These are phyloP conservation scores for Hondaea fermentalgiana DNA, from an alignment of 108 stramenopile species.

Conservation along the genomic window DNA sequence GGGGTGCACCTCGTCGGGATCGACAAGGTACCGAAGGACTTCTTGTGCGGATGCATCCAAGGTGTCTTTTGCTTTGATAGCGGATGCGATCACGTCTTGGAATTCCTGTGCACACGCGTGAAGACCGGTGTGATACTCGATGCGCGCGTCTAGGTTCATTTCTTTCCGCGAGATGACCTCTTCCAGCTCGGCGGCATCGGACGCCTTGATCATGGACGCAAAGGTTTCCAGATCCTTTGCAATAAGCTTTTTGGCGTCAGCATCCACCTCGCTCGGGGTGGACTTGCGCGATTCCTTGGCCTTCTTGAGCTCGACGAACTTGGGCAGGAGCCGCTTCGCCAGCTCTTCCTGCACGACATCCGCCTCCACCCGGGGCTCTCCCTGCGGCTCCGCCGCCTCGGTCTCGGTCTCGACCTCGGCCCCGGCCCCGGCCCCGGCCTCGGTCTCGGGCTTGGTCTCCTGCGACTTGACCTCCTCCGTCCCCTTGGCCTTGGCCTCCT, in stretches of 20 bases:
- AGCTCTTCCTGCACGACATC: not conserved
- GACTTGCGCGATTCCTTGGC: not conserved
- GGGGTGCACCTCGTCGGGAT: not conserved
- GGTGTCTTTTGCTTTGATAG: not conserved
- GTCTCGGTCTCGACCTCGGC: not conserved
- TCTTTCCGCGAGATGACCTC: not conserved
- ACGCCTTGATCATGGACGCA: not conserved
- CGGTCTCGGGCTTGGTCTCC: too few species aligned
- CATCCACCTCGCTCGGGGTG: not conserved
- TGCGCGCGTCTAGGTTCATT: not conserved
- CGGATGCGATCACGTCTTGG: not conserved
- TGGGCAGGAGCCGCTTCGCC: not conserved
- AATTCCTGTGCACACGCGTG: not conserved
- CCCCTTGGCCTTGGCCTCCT: too few species aligned
- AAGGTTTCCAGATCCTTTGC: not conserved
- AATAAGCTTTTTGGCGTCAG: not conserved
- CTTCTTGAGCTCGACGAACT: not conserved
- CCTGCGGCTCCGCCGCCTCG: not conserved
- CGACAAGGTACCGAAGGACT: not conserved
- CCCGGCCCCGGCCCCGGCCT: too few species aligned
- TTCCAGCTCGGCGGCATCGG: not conserved
- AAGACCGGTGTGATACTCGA: not conserved
- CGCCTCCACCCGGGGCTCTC: not conserved
- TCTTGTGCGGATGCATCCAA: not conserved
- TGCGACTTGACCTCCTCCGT: too few species aligned